phyloP scores from a whole-genome alignment of 1,284 basidiomycete species.

The Bjerkandera adusta region DNA sequence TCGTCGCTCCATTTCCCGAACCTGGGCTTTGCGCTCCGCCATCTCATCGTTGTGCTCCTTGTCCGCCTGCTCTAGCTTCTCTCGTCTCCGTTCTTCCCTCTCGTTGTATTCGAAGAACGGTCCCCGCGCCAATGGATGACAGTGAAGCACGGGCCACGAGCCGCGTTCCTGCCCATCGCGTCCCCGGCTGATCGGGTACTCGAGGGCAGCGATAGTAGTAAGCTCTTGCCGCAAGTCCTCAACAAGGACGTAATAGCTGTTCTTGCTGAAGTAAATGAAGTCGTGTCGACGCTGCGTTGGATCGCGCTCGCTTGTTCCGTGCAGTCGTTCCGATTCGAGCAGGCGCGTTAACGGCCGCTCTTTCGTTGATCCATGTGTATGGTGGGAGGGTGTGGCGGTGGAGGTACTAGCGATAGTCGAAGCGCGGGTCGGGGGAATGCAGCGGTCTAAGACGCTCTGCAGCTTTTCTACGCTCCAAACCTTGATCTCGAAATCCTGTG shows the following conservation, averaged over 20 bases:
- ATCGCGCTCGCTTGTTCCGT: conserved; percentile 92
- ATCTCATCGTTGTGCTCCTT: conserved; percentile 44
- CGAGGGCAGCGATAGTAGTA: conserved; percentile 65
- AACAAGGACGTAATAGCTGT: conserved; percentile 81
- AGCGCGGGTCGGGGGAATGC: conserved; percentile 38
- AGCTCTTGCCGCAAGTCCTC: conserved; percentile 87
- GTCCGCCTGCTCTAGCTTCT: conserved; percentile 53
- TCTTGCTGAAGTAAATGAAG: conserved; percentile 85
- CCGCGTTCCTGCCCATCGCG: conserved; percentile 49
- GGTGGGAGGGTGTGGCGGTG: conserved; percentile 22
- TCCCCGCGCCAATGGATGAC: conserved; percentile 66
- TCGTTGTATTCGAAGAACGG: conserved; percentile 76
- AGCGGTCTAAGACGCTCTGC: conserved; percentile 69
- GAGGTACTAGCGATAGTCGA: conserved; percentile 19
- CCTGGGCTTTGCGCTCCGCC: conserved; percentile 37
- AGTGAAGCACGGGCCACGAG: conserved; percentile 71
- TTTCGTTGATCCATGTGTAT: conserved; percentile 26
- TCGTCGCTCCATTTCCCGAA: conserved; percentile 35
- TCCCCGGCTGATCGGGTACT: conserved; percentile 55
- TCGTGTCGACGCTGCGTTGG: conserved; percentile 85
- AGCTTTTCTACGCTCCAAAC: conserved; percentile 83
- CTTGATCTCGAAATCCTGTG: conserved; percentile 79
- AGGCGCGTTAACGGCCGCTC: conserved; percentile 58
- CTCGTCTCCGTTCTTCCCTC: conserved; percentile 63
- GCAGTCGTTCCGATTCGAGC: conserved; percentile 84